Percentiles rank a stretch among this genome's conserved stretches.
Evolutionary conservation across 1,139 yeast genomes (phyloP).

Genomic region (Saccharomyces hybrid): DNA sequence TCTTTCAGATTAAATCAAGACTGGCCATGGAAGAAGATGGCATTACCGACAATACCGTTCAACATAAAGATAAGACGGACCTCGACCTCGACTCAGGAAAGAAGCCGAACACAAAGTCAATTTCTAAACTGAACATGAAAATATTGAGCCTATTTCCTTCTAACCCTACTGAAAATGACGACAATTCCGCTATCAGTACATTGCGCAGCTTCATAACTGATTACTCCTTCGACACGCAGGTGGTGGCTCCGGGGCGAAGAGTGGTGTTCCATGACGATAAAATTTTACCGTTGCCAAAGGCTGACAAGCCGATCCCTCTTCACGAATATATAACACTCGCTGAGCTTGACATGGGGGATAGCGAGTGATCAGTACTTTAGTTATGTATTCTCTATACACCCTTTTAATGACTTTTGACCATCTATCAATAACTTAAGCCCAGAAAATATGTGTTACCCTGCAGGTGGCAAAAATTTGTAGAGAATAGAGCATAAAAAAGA

Average conservation of each 20-base stretch:
- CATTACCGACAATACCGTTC: not conserved
- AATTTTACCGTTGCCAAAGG: conserved; percentile 19
- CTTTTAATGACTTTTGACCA: not conserved
- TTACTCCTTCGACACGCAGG: conserved; percentile 18
- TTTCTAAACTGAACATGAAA: conserved; percentile 15
- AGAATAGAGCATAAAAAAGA: not conserved
- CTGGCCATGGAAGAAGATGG: conserved; percentile 7
- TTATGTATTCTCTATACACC: not conserved
- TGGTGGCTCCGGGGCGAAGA: conserved; percentile 22
- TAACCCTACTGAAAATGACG: conserved; percentile 10
- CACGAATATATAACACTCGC: conserved; percentile 1
- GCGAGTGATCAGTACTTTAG: not conserved
- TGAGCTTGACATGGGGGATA: not conserved
- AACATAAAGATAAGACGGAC: conserved; percentile 1
- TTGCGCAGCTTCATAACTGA: conserved; percentile 21
- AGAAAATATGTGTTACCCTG: not conserved
- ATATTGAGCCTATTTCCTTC: conserved; percentile 23
- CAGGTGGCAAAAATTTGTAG: conserved; percentile 6
- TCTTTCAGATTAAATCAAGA: conserved; percentile 30
- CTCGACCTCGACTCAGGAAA: not conserved
- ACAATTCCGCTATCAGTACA: conserved; percentile 21
- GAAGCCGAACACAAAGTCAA: conserved; percentile 2
- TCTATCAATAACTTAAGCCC: not conserved
- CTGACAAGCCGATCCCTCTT: conserved; percentile 4
- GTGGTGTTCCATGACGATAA: conserved; percentile 19